A percentile compares a stretch with the other conserved stretches of the same genome.
Evolutionary conservation across 2,329 filamentous ascomycete genomes (phyloP).

Genomic region (Xylariaceae sp.): DNA sequence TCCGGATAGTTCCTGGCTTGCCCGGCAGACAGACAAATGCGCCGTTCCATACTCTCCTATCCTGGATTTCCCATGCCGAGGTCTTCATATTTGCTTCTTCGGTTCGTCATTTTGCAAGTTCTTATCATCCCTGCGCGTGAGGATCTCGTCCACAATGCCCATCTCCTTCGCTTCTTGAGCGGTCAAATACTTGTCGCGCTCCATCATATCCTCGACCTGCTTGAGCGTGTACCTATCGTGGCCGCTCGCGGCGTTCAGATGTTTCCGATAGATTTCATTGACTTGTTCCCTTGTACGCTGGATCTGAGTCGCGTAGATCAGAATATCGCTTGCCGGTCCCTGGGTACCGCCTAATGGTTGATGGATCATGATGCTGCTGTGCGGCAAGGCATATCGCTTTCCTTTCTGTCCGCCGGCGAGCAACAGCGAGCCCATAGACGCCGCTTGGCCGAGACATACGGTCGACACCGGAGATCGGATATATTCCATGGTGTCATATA

Average conservation of each 20-base stretch:
- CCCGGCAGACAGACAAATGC: not conserved
- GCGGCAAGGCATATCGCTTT: conserved; percentile 84
- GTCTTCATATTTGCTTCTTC: not conserved
- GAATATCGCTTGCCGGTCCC: conserved; percentile 71
- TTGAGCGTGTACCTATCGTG: conserved; percentile 72
- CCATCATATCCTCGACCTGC: conserved; percentile 92
- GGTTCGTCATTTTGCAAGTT: conserved; percentile 18
- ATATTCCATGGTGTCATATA: conserved; percentile 99
- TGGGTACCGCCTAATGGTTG: conserved; percentile 75
- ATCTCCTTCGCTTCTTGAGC: conserved; percentile 83
- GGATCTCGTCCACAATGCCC: conserved; percentile 87
- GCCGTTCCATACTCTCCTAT: not conserved
- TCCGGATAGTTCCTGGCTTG: too few species aligned
- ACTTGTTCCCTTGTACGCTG: conserved; percentile 76
- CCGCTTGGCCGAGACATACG: conserved; percentile 90
- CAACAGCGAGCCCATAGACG: conserved; percentile 88
- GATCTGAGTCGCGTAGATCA: conserved; percentile 97
- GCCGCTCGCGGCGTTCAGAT: conserved; percentile 73
- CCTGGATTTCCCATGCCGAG: not conserved
- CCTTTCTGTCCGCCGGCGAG: conserved; percentile 80
- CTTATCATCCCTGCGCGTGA: conserved; percentile 55
- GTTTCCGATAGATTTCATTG: conserved; percentile 82
- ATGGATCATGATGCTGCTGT: conserved; percentile 94
- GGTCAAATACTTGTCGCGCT: conserved; percentile 90
- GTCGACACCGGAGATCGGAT: conserved; percentile 90